Percentiles rank a stretch among this genome's conserved stretches.
These are phyloP conservation scores for Wallacemonas sp. DNA, from an alignment of 208 protist genomes.

Conservation along the genomic window DNA sequence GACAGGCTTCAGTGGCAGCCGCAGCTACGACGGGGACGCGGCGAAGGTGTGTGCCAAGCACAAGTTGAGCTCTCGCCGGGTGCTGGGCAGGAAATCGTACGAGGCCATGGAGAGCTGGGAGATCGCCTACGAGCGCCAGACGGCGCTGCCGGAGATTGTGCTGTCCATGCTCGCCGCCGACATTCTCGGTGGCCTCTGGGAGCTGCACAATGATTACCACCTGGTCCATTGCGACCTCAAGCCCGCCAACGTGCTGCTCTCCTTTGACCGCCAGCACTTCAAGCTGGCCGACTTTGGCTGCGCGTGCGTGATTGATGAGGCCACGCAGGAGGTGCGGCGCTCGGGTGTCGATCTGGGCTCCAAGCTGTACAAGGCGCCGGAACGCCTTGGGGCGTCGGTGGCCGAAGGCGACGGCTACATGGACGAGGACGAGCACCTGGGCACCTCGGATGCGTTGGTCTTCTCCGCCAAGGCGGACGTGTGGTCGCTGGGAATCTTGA, in stretches of 20 bases:
- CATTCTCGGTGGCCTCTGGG: conserved; percentile 73
- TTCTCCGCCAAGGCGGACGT: conserved; percentile 86
- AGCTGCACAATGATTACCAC: conserved; percentile 82
- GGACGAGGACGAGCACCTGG: conserved; percentile 6
- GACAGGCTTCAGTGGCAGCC: conserved; percentile 10
- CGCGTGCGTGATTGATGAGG: conserved; percentile 65
- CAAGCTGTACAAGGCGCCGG: conserved; percentile 88
- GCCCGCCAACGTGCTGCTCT: conserved; percentile 95
- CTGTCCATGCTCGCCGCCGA: conserved; percentile 99
- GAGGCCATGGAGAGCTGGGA: conserved; percentile 74
- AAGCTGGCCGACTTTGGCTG: conserved; percentile 91
- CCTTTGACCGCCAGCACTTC: conserved; percentile 68
- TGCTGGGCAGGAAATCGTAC: conserved; percentile 61
- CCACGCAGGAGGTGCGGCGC: conserved; percentile 39
- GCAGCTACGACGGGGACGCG: conserved; percentile 9
- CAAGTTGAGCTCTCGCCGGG: conserved; percentile 47
- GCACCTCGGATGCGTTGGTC: conserved; percentile 45
- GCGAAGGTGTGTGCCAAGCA: not conserved
- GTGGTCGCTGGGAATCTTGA: conserved; percentile 86
- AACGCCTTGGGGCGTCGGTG: conserved; percentile 41
- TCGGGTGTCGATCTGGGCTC: conserved; percentile 70
- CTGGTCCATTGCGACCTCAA: conserved; percentile 98
- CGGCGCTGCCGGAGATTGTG: conserved; percentile 99
- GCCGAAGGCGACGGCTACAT: conserved; percentile 18
- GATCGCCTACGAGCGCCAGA: conserved; percentile 95